Evolutionary conservation across 1,139 yeast species (phyloP), one percentile per base, ranked within the genome.

Genomic region (Geotrichum carabidarum): DNA sequence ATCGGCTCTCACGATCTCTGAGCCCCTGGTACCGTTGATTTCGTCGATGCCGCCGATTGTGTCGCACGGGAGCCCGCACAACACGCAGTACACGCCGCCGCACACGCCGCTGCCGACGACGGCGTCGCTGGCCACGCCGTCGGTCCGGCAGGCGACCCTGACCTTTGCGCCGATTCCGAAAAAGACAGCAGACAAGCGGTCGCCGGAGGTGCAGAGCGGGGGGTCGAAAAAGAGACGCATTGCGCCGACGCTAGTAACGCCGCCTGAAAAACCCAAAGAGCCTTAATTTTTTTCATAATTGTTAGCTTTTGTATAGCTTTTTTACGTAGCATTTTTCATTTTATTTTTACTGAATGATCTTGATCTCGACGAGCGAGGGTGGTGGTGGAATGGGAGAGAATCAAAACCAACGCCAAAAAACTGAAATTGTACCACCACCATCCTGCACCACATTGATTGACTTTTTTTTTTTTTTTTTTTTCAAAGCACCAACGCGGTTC

Each of bases 181-280:
- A 37, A 37, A 22, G 27, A 5, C 27, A 3, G 27, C 27, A 22
- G 27, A 22, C 27, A 22, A 44, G 49, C 38, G 38, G 32, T 14
- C 44, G 35, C 30, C 44, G 27, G 47, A 34, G 30, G 11, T 32
- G 22, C 17, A 17, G 38, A 11, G 41, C 37, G 36, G 35, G 15
- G 14, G 59, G 34, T 74, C 72, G 59, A 71, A 74, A 55, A 76
- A 76, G 61, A 72, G 78, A 53, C 66, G 81, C 55, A 69, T 78
- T 4, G 71, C 75, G 0, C 82, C 83, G 7, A 77, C 78, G 2
- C 63, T 76, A 47, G 66, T 78, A 12, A 62, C 37, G 14, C 17
- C 51, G n/a, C 2, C 35, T 1, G 56, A 53, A 22, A 49, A 53
- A 22, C 43, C 30, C 11, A 35, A 49, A 17, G 45, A 48, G 43